Conservation (phyloP, 2,329 filamentous ascomycete genomes). For the Scedosporium minutisporum region DNA sequence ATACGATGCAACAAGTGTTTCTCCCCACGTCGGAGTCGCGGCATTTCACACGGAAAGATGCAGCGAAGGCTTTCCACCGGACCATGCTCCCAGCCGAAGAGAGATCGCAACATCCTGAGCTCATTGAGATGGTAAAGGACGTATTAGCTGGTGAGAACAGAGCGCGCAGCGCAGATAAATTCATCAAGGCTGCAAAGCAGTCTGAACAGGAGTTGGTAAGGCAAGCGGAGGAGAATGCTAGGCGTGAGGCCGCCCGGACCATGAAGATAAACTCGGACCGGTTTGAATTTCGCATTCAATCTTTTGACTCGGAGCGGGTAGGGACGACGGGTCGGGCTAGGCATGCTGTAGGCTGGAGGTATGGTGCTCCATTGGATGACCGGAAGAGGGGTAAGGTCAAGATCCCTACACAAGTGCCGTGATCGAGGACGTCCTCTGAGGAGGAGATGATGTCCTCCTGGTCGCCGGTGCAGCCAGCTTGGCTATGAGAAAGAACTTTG, state of each 20-base stretch:
- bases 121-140: conserved; percentile 46
- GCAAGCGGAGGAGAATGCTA: conserved; percentile 19
- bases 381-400: conserved; percentile 55
- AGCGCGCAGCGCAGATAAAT: conserved; percentile 27
- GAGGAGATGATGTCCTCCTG: too few species aligned
- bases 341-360: conserved; percentile 49
- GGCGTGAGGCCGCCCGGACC: conserved; percentile 28
- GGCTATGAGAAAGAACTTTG: too few species aligned
- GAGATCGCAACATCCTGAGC: conserved; percentile 52
- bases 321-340: conserved; percentile 43
- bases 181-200: conserved; percentile 31
- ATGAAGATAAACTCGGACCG: conserved; percentile 38
- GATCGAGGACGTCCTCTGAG: too few species aligned
- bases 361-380: conserved; percentile 54
- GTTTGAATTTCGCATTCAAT: conserved; percentile 54
- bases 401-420: conserved; percentile 55
- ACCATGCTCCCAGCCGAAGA: conserved; percentile 50
- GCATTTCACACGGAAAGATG: conserved; percentile 54
- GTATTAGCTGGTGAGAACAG: conserved; percentile 25
- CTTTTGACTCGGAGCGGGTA: conserved; percentile 46
- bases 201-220: conserved; percentile 30
- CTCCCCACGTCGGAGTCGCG: conserved; percentile 54
- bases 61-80: conserved; percentile 54
- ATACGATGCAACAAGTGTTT: conserved; percentile 56
- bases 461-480: too few species aligned